Base-by-base conservation (phyloP, 164 flowering plant species). In the Tetracentron sinense region DNA sequence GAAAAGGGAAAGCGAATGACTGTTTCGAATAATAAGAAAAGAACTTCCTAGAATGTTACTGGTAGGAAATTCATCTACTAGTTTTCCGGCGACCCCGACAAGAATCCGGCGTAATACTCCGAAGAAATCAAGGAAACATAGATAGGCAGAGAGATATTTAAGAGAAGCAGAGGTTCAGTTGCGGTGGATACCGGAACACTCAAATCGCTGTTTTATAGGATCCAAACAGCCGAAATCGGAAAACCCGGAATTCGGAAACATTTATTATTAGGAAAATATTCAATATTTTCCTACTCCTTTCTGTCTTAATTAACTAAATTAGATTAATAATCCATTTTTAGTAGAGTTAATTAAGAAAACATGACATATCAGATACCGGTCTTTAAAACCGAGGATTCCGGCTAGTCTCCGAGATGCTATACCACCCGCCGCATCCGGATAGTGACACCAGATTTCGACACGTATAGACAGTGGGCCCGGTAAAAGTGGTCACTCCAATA, bases 201-300 rank as follows among this genome's bases (percentile, higher is more conserved):
- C 61, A 56, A 28, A 29, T 19, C 6, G 61, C 75, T 68, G 27
- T 62, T 75, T 75, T 73, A 73, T 75, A 71, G 79, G 77, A 79
- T 75, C 70, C 61, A 22, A 68, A 53, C 61, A 69, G 62, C 74
- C 67, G 44, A 51, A 65, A 58, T 60, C 64, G 69, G 51, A n/a
- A 58, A 29, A 50, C 15, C 67, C 56, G 72, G 74, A 63, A 60
- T 42, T 11, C 60, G 47, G 35, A 10, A 17, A 38, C 44, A 60
- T 54, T 53, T 20, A 27, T 53, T 53, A n/a, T 27, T n/a, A n/a
- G n/a, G n/a, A n/a, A n/a, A n/a, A n/a, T 20, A 33, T 7, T n/a
- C n/a, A n/a, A n/a, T n/a, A n/a, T n/a, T n/a, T n/a, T n/a, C 7
- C 11, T 21, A 26, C 19, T n/a, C n/a, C n/a, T n/a, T n/a, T n/a